phyloP scores from a whole-genome alignment of 2,329 filamentous ascomycete species.

The Exophiala lecanii-corni region DNA sequence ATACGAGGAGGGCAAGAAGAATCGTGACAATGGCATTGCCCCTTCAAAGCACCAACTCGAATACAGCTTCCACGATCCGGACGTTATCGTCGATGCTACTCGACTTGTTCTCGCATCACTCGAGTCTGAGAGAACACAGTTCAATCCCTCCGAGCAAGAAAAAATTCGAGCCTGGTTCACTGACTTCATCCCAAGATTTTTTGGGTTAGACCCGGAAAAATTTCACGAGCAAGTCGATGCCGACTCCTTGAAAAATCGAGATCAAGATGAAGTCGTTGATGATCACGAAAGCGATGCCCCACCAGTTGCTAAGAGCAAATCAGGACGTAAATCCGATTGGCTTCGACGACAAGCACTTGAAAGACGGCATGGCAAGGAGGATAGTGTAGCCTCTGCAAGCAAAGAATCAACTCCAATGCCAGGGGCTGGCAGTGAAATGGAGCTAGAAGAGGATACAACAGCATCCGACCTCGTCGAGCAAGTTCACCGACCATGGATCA shows the following conservation, averaged over 20 bases:
- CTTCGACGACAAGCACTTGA: constrained; percentile 84
- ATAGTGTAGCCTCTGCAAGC: constrained; percentile 70
- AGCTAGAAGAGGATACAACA: constrained; percentile 67
- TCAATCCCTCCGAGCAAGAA: constrained; percentile 61
- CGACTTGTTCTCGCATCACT: constrained; percentile 46
- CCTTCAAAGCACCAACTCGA: constrained; percentile 67
- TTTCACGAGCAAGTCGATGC: constrained; percentile 52
- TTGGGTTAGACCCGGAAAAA: constrained; percentile 66
- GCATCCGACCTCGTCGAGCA: constrained; percentile 42
- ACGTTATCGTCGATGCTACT: constrained; percentile 54
- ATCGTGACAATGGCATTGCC: constrained; percentile 57
- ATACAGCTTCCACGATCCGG: constrained; percentile 68
- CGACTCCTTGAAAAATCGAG: constrained; percentile 67
- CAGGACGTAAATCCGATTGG: constrained; percentile 71
- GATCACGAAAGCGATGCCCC: constrained; percentile 63
- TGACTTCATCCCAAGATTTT: constrained; percentile 70
- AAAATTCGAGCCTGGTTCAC: constrained; percentile 72
- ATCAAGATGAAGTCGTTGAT: constrained; percentile 70
- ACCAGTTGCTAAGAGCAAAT: constrained; percentile 62
- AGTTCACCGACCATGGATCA: constrained; percentile 48
- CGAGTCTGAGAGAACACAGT: constrained; percentile 47
- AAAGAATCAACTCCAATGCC: constrained; percentile 73
- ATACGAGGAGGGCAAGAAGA: constrained; percentile 80
- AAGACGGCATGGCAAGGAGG: constrained; percentile 72
- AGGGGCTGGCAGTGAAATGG: constrained; percentile 21